A percentile compares a stretch with the other conserved stretches of the same genome.
Evolutionary conservation across 73 alveolate species (phyloP).

Genomic region (Paramecium sonneborni): DNA sequence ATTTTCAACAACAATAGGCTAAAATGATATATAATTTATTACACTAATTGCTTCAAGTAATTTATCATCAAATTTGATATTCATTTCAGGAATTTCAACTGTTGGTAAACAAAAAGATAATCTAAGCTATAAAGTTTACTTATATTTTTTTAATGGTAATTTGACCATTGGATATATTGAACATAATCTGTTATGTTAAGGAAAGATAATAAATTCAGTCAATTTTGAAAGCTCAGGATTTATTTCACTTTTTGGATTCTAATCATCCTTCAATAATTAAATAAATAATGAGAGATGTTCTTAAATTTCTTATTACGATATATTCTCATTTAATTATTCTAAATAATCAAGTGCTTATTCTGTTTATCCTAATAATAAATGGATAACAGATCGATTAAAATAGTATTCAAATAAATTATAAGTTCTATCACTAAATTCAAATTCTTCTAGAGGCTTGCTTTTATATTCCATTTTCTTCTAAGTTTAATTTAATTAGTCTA

Average conservation of each 20-base stretch:
- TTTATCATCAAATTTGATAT: slow-evolving; percentile 48
- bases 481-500: neutral
- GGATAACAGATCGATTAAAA: slow-evolving; percentile 19
- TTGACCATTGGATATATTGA: neutral
- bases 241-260: neutral
- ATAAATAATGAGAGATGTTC: neutral
- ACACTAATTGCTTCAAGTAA: slow-evolving; percentile 49
- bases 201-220: slow-evolving; percentile 20
- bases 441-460: slow-evolving; percentile 43
- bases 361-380: neutral
- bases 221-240: neutral
- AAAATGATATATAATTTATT: neutral
- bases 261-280: neutral
- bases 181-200: slow-evolving; percentile 52
- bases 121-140: neutral
- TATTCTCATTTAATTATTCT: slow-evolving; percentile 15
- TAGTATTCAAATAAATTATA: slow-evolving; percentile 60
- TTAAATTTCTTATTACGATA: neutral
- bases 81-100: slow-evolving; percentile 60
- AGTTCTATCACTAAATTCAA: slow-evolving; percentile 62
- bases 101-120: slow-evolving; percentile 62
- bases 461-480: neutral
- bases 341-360: neutral
- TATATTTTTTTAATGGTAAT: slow-evolving; percentile 1
- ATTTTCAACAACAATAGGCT: slow-evolving; percentile 68